These are phyloP conservation scores for Acacia crassicarpa DNA, from an alignment of 306 rosid genomes.

Conservation along the genomic window DNA sequence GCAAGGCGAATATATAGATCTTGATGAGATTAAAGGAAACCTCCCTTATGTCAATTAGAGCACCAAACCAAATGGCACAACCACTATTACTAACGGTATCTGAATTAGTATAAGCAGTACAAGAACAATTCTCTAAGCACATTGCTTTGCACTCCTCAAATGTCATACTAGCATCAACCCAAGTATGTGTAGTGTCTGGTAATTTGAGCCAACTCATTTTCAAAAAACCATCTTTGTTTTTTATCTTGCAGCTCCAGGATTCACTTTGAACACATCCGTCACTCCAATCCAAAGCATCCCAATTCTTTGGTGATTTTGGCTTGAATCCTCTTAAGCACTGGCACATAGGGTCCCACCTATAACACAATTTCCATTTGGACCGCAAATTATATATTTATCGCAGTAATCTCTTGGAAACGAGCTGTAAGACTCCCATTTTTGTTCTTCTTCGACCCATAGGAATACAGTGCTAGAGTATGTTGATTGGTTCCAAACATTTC, in stretches of 20 bases:
- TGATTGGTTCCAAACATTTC: conserved; percentile 42
- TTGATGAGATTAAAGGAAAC: not conserved
- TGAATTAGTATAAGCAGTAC: conserved; percentile 39
- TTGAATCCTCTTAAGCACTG: conserved; percentile 48
- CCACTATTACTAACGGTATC: not conserved
- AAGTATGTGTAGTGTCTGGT: conserved; percentile 5
- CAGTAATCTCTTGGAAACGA: conserved; percentile 39
- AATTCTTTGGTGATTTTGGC: conserved; percentile 32
- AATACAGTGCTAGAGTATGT: not conserved
- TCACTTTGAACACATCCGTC: conserved; percentile 41
- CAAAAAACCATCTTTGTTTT: conserved; percentile 3
- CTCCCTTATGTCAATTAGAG: not conserved
- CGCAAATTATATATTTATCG: conserved; percentile 47
- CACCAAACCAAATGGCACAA: not conserved
- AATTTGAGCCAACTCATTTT: conserved; percentile 25
- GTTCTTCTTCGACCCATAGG: conserved; percentile 23
- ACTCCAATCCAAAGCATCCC: conserved; percentile 29
- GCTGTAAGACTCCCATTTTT: conserved; percentile 31
- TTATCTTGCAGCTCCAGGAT: conserved; percentile 26
- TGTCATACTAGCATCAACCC: conserved; percentile 38
- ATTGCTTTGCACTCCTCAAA: conserved; percentile 36
- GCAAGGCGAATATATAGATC: not conserved
- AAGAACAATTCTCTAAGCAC: conserved; percentile 47
- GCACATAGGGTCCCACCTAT: conserved; percentile 33
- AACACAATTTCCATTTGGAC: conserved; percentile 37